A percentile compares a stretch with the other conserved stretches of the same genome.
phyloP scores from a whole-genome alignment of 192 early-diverging fungal genomes.

The Backusella tarrabulga region DNA sequence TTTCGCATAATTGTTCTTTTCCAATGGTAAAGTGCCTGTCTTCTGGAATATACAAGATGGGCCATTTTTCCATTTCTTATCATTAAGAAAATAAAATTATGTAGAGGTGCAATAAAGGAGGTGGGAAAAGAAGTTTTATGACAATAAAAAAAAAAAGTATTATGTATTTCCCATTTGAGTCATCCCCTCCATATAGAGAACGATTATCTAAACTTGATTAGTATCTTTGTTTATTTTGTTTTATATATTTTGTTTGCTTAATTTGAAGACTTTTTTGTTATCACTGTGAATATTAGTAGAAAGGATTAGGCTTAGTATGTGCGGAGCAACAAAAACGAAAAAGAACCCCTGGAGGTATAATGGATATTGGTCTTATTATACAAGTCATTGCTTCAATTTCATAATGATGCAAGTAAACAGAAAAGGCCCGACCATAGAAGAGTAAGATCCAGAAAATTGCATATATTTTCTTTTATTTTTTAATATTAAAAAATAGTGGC shows the following conservation, averaged over 20 bases:
- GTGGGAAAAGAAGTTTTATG: not conserved
- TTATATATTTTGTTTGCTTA: not conserved
- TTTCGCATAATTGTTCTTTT: slow-evolving; percentile 3
- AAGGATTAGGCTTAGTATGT: too few relatives aligned
- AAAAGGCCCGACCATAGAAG: too few relatives aligned
- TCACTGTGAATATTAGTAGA: too few relatives aligned
- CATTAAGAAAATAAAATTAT: not conserved
- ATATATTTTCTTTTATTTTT: too few relatives aligned
- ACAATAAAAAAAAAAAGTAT: not conserved
- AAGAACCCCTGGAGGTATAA: too few relatives aligned
- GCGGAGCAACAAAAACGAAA: too few relatives aligned
- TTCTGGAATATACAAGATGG: not conserved
- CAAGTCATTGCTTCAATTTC: too few relatives aligned
- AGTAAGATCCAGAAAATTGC: too few relatives aligned
- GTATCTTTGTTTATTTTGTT: not conserved
- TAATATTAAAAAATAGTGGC: too few relatives aligned
- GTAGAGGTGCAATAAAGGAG: not conserved
- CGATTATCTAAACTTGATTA: not conserved
- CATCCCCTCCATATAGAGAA: not conserved
- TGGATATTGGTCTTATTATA: too few relatives aligned
- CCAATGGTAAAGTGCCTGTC: not conserved
- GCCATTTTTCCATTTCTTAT: not conserved
- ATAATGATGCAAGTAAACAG: too few relatives aligned
- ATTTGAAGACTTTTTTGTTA: too few relatives aligned
- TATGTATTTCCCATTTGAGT: slow-evolving; percentile 1